Base-by-base conservation (phyloP, 805 yeast genomes). In the Yarrowia sp. region DNA sequence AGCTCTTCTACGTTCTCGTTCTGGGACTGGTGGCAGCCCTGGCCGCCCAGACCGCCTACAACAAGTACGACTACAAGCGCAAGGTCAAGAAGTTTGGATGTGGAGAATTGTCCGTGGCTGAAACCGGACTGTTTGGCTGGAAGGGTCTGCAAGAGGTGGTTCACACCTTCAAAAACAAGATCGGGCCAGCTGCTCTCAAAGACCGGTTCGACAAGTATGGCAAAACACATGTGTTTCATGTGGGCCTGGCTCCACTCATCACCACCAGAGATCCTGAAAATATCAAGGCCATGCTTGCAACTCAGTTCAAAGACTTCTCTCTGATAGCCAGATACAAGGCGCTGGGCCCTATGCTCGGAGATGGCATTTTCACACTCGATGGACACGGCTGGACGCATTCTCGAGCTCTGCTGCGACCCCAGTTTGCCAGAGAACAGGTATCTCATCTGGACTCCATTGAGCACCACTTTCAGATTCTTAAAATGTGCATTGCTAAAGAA, bases 371-470 rank as follows among this genome's bases (percentile, higher is more conserved):
- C 71, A 78, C 79, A 1, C 72, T 75, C 33, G 74, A 74, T 47
- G 78, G 79, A n/a, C 71, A 70, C 30, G 75, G 73, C n/a, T 78
- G 81, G 81, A 73, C 74, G 42, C 80, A 78, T 67, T 75, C 79
- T 9, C 70, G 80, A 13, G 73, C 76, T 3, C 67, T 78, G 71
- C 71, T 78, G 42, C 72, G 79, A 17, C 80, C 80, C 1, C 79
- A 77, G 69, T 78, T 78, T 70, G 56, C 73, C 47, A 68, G 76
- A 4, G 75, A 74, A 34, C 78, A 77, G 71, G 74, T 78, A n/a
- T 70, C 74, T n/a, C 75, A 74, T 33, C 69, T 77, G 3, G 70
- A 68, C 6, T 58, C 70, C 20, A 61, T 78, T n/a, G 70, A 72
- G 12, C 56, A 34, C 9, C 80, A 78, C 68, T 71, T 72, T 13